Evolutionary conservation across 2,329 filamentous ascomycete species (phyloP).

Genomic region (Cladosporium sphaerospermum): DNA sequence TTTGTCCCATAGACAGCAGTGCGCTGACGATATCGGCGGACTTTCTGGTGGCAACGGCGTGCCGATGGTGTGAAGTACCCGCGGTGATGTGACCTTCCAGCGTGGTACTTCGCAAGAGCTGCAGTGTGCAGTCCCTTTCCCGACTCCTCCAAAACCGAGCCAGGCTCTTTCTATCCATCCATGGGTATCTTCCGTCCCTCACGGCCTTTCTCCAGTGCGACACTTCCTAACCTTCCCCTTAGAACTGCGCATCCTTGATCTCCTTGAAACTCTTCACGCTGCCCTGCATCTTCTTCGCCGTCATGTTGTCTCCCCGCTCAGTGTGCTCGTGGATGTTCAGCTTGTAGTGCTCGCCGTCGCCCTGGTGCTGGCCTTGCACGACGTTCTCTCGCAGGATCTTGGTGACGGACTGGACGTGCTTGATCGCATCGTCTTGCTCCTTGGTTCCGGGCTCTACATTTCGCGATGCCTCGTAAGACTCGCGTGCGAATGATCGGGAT

Average conservation of each 20-base stretch:
- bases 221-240: background rate
- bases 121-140: too few relatives aligned
- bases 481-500: conserved; percentile 65
- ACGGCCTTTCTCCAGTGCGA: background rate
- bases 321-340: conserved; percentile 85
- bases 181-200: background rate
- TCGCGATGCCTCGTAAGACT: conserved; percentile 64
- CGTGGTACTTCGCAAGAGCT: too few relatives aligned
- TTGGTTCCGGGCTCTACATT: conserved; percentile 52
- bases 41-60: too few relatives aligned
- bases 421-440: conserved; percentile 58
- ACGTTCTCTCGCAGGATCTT: conserved; percentile 74
- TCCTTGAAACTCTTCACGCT: conserved; percentile 35
- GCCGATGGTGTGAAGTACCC: too few relatives aligned
- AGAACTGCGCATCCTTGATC: conserved; percentile 29
- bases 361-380: conserved; percentile 61
- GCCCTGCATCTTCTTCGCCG: conserved; percentile 59
- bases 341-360: conserved; percentile 41
- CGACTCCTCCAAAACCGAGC: too few relatives aligned
- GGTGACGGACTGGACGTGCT: conserved; percentile 77
- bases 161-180: too few relatives aligned
- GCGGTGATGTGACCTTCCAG: too few relatives aligned
- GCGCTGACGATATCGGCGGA: too few relatives aligned
- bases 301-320: conserved; percentile 89
- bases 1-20: too few relatives aligned